Evolutionary conservation across 1,284 basidiomycete genomes (phyloP), one percentile per base, ranked within the genome.

Genomic region (Violaceomyces palustris): DNA sequence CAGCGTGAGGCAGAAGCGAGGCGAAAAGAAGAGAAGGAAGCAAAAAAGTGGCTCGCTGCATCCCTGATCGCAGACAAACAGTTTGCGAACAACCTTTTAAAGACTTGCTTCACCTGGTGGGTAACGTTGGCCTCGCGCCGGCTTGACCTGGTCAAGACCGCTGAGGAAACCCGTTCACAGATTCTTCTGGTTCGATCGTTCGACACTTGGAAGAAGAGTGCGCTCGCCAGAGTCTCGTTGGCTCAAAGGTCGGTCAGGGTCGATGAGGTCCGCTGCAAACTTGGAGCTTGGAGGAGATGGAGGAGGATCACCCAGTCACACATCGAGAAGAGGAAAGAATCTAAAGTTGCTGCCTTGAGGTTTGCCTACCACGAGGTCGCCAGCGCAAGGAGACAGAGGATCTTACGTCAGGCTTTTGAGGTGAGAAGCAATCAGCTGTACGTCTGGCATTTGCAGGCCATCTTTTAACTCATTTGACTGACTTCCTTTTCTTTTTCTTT

Each of bases 221-320:
- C 28, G 11, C n/a, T n/a, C n/a, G n/a, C n/a, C n/a, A n/a, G n/a
- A n/a, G n/a, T n/a, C n/a, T n/a, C n/a, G n/a, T n/a, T n/a, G n/a
- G n/a, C n/a, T n/a, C 33, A 35, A 10, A 27, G 15, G 1, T 46
- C 56, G 18, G 45, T 35, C 11, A 47, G 34, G 26, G 51, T 57
- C 18, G 54, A 62, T 31, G 29, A 42, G 26, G 60, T 62, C 1
- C 42, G 60, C 6, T 62, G 60, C 42, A 36, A 33, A 14, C 48
- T 62, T 10, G 52, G 56, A 25, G 60, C 55, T 0, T 59, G 58
- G 34, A 41, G 60, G 12, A 35, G 34, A 12, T 62, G 60, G 60
- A 46, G 49, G 35, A 45, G 50, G 2, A 24, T 32, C 10, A 14
- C 32, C 4, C 15, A 42, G 11, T 34, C 34, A 6, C 33, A 30